Evolutionary conservation across 2,329 filamentous ascomycete genomes (phyloP), one percentile per base, ranked within the genome.

Genomic region (Fusarium sp.): DNA sequence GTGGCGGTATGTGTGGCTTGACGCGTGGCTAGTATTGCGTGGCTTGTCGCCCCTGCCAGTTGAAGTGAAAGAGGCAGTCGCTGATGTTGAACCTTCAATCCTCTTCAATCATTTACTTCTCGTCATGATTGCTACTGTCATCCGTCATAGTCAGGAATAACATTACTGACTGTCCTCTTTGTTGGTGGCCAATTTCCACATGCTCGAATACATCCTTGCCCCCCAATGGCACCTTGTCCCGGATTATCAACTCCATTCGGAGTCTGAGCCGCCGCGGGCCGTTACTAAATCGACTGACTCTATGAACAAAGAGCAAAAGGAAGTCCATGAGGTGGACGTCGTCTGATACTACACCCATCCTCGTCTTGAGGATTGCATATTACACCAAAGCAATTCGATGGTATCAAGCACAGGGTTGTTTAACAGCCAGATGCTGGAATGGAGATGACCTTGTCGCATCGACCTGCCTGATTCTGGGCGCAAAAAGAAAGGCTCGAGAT

Each of bases 1-100:
- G 71, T 74, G 56, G 71, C 64, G 57, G 39, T 9, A 18, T 27
- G 13, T 75, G 71, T 73, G 68, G 67, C 75, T 74, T 75, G 65
- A 70, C 65, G 72, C 72, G 68, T 74, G 58, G 72, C 62, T 67
- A n/a, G 27, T 50, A 25, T 61, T 59, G 39, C 64, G 68, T 71
- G 65, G 68, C 68, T 71, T 64, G 59, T 77, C 48, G 72, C 72
- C 72, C 35, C 69, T 58, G 30, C 34, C 45, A 16, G 20, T 14
- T 43, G 37, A 45, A 32, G 50, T 20, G 20, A 35, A 41, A 35
- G 39, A 32, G 32, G 14, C 27, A 37, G 30, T 63, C 59, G 50
- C 27, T 60, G 43, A 57, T 59, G 41, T 59, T 35, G 60, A 43
- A 43, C 13, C 35, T 61, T 45, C 35, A 37, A 37, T 37, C 52